Evolutionary conservation across 108 stramenopile genomes (phyloP), one percentile per base, ranked within the genome.

Genomic region (Schizochytrium sp.): DNA sequence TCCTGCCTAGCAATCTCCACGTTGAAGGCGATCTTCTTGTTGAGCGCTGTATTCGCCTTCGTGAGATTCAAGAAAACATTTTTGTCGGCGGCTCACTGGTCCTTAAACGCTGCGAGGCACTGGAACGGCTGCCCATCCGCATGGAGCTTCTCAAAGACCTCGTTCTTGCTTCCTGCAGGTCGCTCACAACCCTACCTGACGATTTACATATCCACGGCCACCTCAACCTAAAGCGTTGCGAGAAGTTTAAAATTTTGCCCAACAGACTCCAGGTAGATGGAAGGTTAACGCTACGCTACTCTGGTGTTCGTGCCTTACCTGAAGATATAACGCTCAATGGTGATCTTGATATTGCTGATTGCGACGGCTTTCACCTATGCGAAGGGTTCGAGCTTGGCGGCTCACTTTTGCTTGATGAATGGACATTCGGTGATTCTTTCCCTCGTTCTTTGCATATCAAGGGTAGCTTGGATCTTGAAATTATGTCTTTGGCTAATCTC

Each of bases 291-390:
- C 53, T 83, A 40, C 64, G 64, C 10, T 69, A 69, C 28, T 69
- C 64, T 44, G 44, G 44, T 38, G 76, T 83, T 7, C 50, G 53
- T n/a, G 47, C 10, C 4, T 53, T 83, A 38, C 76, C 76, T 5
- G 76, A 83, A 3, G 76, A 83, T 28, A 2, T 42, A 12, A 53
- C 55, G 45, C 50, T 83, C 0, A 49, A 83, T 42, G 76, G 76
- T 7, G 76, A 83, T 50, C 76, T 83, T 12, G 76, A 83, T 40
- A 69, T 69, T 38, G 64, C 64, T 8, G 64, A 69, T 44, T 69
- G 64, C 28, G 64, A 69, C 64, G 64, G 64, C 28, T 69, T 69
- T 3, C 10, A 1, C 0, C 64, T 69, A 7, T 15, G 64, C 64
- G 64, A 69, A 7, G 64, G 64, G 42, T 69, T 69, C 64, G 12